Percentiles rank a stretch among this genome's conserved stretches.
phyloP scores from a whole-genome alignment of 805 yeast species.

The Kregervanrija fluxuum region DNA sequence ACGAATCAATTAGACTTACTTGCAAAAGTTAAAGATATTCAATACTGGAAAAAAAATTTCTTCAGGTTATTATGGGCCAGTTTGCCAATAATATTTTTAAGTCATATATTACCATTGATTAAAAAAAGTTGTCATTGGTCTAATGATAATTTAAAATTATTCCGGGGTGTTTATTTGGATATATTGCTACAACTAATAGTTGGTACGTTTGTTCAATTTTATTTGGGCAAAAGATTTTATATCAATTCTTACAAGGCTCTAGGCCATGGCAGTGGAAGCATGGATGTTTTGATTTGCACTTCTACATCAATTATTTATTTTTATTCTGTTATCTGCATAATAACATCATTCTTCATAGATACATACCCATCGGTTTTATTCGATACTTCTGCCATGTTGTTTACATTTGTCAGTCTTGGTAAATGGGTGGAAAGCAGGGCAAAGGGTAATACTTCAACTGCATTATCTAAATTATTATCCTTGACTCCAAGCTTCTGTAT shows the following conservation, averaged over 20 bases:
- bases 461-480: conserved; percentile 72
- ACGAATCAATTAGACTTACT: conserved; percentile 63
- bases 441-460: conserved; percentile 87
- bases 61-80: conserved; percentile 49
- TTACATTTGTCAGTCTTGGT: conserved; percentile 80
- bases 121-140: conserved; percentile 14
- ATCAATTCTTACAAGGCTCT: conserved; percentile 58
- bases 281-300: conserved; percentile 85
- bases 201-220: conserved; percentile 54
- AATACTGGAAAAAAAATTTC: conserved; percentile 59
- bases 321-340: conserved; percentile 63
- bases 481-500: conserved; percentile 73
- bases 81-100: conserved; percentile 48
- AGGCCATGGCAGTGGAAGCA: conserved; percentile 66
- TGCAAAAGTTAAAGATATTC: conserved; percentile 63
- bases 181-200: conserved; percentile 53
- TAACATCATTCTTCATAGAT: conserved; percentile 33
- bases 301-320: conserved; percentile 74
- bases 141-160: conserved; percentile 13
- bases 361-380: conserved; percentile 65
- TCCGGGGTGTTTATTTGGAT: conserved; percentile 57
- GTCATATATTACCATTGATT: conserved; percentile 41
- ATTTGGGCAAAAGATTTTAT: conserved; percentile 63
- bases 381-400: conserved; percentile 82
- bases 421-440: conserved; percentile 89